Percentiles rank a stretch among this genome's conserved stretches.
Evolutionary conservation across 108 stramenopile species (phyloP).

Genomic region (Nannochloropsis gaditana): DNA sequence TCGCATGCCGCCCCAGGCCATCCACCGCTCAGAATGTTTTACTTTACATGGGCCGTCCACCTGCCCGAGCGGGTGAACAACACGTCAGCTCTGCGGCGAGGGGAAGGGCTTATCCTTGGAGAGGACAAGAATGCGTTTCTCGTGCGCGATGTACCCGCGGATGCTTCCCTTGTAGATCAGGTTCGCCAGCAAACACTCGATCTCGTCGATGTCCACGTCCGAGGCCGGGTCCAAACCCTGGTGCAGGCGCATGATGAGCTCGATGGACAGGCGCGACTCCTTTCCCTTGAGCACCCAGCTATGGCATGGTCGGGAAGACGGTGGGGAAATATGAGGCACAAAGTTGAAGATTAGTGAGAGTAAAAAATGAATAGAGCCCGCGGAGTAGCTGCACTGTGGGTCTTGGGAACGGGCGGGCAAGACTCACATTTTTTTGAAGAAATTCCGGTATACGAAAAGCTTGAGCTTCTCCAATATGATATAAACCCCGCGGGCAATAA

Average conservation of each 20-base stretch:
- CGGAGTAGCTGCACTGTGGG: too few relatives aligned
- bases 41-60: too few relatives aligned
- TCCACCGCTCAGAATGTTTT: too few relatives aligned
- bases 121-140: constrained; percentile 4
- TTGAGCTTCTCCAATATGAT: constrained; percentile 20
- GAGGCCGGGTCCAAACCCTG: background rate
- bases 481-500: background rate
- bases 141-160: constrained; percentile 82
- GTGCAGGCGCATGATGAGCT: background rate
- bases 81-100: background rate
- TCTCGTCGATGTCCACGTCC: constrained; percentile 61
- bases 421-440: constrained; percentile 13
- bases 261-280: background rate
- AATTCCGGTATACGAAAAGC: constrained; percentile 13
- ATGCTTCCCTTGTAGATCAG: constrained; percentile 77
- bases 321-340: too few relatives aligned
- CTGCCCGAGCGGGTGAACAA: too few relatives aligned
- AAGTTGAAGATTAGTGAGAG: too few relatives aligned
- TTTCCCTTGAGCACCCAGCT: constrained; percentile 1
- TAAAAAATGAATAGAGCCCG: too few relatives aligned
- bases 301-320: background rate
- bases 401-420: too few relatives aligned
- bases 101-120: background rate
- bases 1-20: too few relatives aligned
- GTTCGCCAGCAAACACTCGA: constrained; percentile 89